Evolutionary conservation across 2,329 filamentous ascomycete genomes (phyloP), one percentile per base, ranked within the genome.

Genomic region (Fusarium compactum): DNA sequence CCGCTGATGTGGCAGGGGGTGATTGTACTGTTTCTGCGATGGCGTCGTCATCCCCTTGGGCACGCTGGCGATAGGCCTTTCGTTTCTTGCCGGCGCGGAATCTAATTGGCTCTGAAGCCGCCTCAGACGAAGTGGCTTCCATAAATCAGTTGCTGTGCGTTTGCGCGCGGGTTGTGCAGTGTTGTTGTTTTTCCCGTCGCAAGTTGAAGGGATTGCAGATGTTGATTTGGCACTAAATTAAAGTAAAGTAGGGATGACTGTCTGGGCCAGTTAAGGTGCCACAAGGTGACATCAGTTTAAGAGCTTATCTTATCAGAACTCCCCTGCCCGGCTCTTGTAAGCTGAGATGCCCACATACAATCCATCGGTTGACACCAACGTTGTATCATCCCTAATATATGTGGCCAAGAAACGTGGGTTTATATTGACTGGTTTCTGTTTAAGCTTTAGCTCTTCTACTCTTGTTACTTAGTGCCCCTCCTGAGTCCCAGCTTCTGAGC

Each of bases 11-110:
- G 56, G 47, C 59, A 40, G 57, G 30, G 47, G 60, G 38, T 27
- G 54, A 32, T 32, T 34, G 38, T 34, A 25, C 62, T 56, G 41
- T 50, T 48, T 59, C 47, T 54, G 22, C 27, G n/a, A 67, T 27
- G 24, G 51, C 55, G 12, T 58, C 68, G 40, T 74, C 76, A 54
- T 79, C 76, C 43, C 78, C 76, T 51, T 79, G 76, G 75, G 77
- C 69, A 67, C 87, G 85, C 67, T 87, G 87, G 48, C 88, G 84
- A 69, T 89, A 87, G 8, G 82, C 80, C 75, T 90, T 90, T 76
- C 87, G 84, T 79, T 89, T 90, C 78, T 89, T 90, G 64, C 82
- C 75, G 30, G 80, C 82, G 41, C 88, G 87, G 71, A 91, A 91
- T 32, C 86, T 78, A 34, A 88, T 78, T 15, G 80, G 78, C 47